phyloP scores from a whole-genome alignment of 176 grass and related monocot species.

The Chrysopogon serrulatus region DNA sequence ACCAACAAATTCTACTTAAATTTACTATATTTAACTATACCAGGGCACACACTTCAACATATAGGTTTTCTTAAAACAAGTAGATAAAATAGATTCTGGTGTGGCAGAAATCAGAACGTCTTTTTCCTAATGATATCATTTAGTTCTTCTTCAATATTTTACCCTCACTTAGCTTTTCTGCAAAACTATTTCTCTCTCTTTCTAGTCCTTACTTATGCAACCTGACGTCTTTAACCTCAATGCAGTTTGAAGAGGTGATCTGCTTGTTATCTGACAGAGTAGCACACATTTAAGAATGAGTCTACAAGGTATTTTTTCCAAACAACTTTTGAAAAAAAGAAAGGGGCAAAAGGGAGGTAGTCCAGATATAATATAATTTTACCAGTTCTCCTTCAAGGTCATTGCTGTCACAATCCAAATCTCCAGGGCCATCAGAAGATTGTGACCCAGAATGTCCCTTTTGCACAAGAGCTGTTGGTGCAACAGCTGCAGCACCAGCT shows the following conservation, averaged over 20 bases:
- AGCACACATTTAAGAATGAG: background rate
- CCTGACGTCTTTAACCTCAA: too few relatives aligned
- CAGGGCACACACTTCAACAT: too few relatives aligned
- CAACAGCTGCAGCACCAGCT: conserved; percentile 17
- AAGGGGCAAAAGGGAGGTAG: background rate
- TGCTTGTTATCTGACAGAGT: conserved; percentile 45
- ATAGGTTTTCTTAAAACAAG: too few relatives aligned
- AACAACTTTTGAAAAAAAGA: background rate
- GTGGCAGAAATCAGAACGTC: too few relatives aligned
- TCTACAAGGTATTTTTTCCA: background rate
- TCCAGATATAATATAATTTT: conserved; percentile 15
- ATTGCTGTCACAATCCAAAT: conserved; percentile 75
- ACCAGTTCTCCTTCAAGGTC: conserved; percentile 61
- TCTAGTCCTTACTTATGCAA: too few relatives aligned
- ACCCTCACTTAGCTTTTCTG: too few relatives aligned
- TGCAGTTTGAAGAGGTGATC: conserved; percentile 34
- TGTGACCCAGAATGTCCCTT: conserved; percentile 53
- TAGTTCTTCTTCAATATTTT: too few relatives aligned
- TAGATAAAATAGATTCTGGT: too few relatives aligned
- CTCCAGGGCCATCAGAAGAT: conserved; percentile 50
- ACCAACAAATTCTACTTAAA: too few relatives aligned
- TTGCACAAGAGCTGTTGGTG: conserved; percentile 22
- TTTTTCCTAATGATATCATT: too few relatives aligned
- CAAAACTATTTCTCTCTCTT: too few relatives aligned
- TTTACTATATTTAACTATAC: too few relatives aligned